Evolutionary conservation across 352 stramenopile genomes (phyloP).

Genomic region (Phytophthora multivora): DNA sequence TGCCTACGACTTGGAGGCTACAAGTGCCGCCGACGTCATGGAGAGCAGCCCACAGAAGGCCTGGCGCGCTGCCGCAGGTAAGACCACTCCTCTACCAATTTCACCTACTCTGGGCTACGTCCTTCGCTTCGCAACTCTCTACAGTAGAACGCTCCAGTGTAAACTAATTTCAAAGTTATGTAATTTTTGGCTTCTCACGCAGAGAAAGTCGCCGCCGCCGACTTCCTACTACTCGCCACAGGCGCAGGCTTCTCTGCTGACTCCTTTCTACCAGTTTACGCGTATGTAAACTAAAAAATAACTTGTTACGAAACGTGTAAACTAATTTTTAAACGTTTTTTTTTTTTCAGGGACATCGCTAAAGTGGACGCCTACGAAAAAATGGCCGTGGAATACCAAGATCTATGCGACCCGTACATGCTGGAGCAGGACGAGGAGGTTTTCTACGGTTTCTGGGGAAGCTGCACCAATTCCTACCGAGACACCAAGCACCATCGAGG

Average conservation of each 20-base stretch:
- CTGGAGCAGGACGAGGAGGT: conserved; percentile 75
- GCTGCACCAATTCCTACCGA: conserved; percentile 88
- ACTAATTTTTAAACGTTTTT: conserved; percentile 2
- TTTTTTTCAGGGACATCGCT: conserved; percentile 74
- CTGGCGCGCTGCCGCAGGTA: conserved; percentile 45
- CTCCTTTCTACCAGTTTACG: conserved; percentile 89
- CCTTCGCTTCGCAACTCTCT: neutral
- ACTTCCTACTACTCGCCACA: conserved; percentile 88
- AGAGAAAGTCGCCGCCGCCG: conserved; percentile 74
- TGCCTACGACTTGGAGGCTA: no score
- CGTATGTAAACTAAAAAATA: conserved; percentile 38
- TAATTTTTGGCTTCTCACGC: conserved; percentile 5
- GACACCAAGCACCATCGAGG: conserved; percentile 79
- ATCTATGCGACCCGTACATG: conserved; percentile 90
- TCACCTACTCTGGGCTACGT: neutral
- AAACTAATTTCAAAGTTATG: conserved; percentile 4
- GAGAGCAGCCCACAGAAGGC: conserved; percentile 5
- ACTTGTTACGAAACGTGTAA: conserved; percentile 9
- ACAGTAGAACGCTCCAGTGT: neutral
- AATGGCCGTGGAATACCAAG: conserved; percentile 86
- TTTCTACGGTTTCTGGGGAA: conserved; percentile 94
- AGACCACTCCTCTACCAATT: neutral
- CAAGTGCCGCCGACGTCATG: neutral
- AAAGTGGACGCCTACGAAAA: conserved; percentile 79
- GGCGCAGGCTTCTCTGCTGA: conserved; percentile 92